A percentile compares a stretch with the other conserved stretches of the same genome.
These are phyloP conservation scores for Phytopythium kandeliae DNA, from an alignment of 352 stramenopile genomes.

Conservation along the genomic window DNA sequence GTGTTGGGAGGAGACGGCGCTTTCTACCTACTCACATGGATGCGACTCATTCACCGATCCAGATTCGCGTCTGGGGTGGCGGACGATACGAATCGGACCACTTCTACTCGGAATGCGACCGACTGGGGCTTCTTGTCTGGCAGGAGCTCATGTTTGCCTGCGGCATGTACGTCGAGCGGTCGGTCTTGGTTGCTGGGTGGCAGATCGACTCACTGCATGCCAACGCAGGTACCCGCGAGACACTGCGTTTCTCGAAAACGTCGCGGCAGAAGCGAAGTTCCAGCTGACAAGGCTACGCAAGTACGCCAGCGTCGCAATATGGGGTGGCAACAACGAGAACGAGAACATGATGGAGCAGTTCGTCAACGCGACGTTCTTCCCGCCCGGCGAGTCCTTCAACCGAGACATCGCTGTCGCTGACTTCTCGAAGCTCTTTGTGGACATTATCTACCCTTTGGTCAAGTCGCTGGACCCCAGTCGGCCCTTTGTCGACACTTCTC, in stretches of 20 bases:
- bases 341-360: slow-evolving; percentile 86
- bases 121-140: slow-evolving; percentile 83
- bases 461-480: slow-evolving; percentile 37
- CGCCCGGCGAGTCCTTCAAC: slow-evolving; percentile 44
- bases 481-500: slow-evolving; percentile 83
- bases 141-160: slow-evolving; percentile 91
- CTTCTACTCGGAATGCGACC: slow-evolving; percentile 82
- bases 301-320: slow-evolving; percentile 84
- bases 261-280: slow-evolving; percentile 47
- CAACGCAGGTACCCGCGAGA: slow-evolving; percentile 49
- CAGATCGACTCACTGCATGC: neutral
- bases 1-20: neutral
- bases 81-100: slow-evolving; percentile 79
- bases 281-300: slow-evolving; percentile 64
- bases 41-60: neutral
- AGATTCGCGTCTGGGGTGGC: slow-evolving; percentile 85
- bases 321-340: slow-evolving; percentile 91
- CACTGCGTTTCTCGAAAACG: slow-evolving; percentile 47
- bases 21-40: neutral
- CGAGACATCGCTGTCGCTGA: slow-evolving; percentile 73
- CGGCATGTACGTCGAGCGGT: slow-evolving; percentile 46
- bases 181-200: neutral
- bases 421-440: slow-evolving; percentile 79
- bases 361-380: slow-evolving; percentile 45
- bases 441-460: slow-evolving; percentile 58